Base-by-base conservation (phyloP, 768 basidiomycete genomes). In the Grammothele lineata region DNA sequence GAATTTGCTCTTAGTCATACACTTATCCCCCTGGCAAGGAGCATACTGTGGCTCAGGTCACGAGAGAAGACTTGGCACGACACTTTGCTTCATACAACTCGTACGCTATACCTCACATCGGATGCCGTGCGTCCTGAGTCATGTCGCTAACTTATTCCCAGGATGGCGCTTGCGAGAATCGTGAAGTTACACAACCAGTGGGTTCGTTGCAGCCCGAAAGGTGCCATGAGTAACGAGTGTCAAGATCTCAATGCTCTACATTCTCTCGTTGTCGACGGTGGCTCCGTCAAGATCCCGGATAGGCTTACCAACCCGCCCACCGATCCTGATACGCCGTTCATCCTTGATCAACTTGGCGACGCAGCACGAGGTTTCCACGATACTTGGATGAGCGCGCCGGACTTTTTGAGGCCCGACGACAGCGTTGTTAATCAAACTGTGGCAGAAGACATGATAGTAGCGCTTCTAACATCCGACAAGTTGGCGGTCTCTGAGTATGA, bases 171-270 rank as follows among this genome's bases (percentile, higher is more conserved):
- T 15, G 83, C 80, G 0, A 70, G 70, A 40, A 74, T 83, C 1
- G 69, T 77, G 1, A 69, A 75, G 10, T 64, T 85, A 14, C 82
- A 85, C 47, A 68, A 69, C 2, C 77, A 78, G 60, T 85, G 83
- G 83, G 73, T 75, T 40, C 71, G 76, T 2, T 66, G 64, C 34
- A 77, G 73, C 45, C 73, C 77, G 0, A 61, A 72, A 39, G 83
- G 83, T 23, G 82, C 82, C 0, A 65, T 83, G 53, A 75, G 78
- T 55, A 62, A 73, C 0, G 76, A 86, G 64, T 86, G 83, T 53
- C 83, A 85, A 55, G 83, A 86, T 56, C 67, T 86, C 21, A 85
- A 85, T 49, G 83, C 82, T 0, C 63, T 86, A 8, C 81, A 86
- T 54, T 86, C 83, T 3, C 80, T 82, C 44, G 80, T 76, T 2